Percentiles rank a stretch among this genome's conserved stretches.
phyloP scores from a whole-genome alignment of 257 asterid genomes.

The Nicotiana knightiana region DNA sequence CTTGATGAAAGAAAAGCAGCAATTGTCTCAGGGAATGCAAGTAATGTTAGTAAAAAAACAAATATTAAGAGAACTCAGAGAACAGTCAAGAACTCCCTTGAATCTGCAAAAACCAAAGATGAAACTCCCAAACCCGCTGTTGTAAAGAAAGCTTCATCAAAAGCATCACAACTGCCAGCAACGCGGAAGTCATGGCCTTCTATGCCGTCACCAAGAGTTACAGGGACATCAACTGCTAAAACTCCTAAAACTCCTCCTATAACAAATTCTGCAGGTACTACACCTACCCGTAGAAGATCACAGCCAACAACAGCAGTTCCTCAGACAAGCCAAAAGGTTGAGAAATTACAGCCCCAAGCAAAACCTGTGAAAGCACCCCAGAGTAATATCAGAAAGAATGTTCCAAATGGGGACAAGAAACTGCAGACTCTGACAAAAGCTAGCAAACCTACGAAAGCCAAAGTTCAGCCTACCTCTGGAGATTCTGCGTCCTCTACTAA shows the following conservation, averaged over 20 bases:
- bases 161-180: constrained; percentile 58
- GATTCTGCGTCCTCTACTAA: constrained; percentile 45
- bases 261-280: constrained; percentile 34
- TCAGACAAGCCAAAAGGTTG: constrained; percentile 43
- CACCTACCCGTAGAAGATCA: constrained; percentile 57
- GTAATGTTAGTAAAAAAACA: constrained; percentile 40
- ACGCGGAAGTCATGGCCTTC: constrained; percentile 90
- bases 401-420: constrained; percentile 43
- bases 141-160: constrained; percentile 51
- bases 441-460: constrained; percentile 43
- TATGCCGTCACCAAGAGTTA: constrained; percentile 53
- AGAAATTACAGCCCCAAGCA: constrained; percentile 34
- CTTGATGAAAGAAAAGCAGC: constrained; percentile 51
- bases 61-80: constrained; percentile 54
- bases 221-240: constrained; percentile 57
- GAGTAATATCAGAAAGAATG: constrained; percentile 42
- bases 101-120: constrained; percentile 47
- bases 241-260: constrained; percentile 46
- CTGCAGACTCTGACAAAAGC: constrained; percentile 47
- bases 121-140: constrained; percentile 45
- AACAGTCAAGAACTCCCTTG: constrained; percentile 39
- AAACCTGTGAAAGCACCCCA: constrained; percentile 45
- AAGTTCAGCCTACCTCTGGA: constrained; percentile 41
- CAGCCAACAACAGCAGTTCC: constrained; percentile 52
- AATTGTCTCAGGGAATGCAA: constrained; percentile 35